Base-by-base conservation (phyloP, 2,329 filamentous ascomycete species). In the Aureobasidium sp. region DNA sequence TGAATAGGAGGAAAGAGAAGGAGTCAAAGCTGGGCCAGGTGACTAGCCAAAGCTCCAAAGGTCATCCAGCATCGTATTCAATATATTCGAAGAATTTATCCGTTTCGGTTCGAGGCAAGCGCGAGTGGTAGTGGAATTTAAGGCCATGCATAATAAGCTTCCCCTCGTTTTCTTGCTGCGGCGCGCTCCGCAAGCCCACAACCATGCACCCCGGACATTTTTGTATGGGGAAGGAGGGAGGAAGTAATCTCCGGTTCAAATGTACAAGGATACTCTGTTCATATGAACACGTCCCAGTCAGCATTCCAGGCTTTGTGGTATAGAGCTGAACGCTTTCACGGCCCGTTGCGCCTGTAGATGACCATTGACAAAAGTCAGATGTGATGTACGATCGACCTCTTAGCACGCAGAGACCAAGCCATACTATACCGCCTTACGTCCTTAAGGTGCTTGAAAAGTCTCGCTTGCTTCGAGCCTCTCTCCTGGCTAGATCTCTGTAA, bases 71-170 rank as follows among this genome's bases (percentile, higher is more conserved):
- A 32, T 16, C 41, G 30, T 34, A 48, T 35, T 17, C 12, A 48
- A 48, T 48, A 11, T 48, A 48, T 48, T 48, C 32, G 44, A 48
- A 14, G 24, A 16, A 29, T 48, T 48, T 48, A 37, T 21, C 44
- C 44, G 44, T 22, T 16, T 45, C 19, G 41, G 41, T 29, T 45
- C 27, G 6, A 24, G 19, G 34, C 27, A 19, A n/a, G 32, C 32
- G 27, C 21, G 4, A 21, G 21, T 25, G 32, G 32, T 48, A 11
- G 44, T 48, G 16, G 14, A 19, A 48, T 48, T 30, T 35, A 48
- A 48, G 44, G 30, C 32, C 44, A 37, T 38, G 30, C 44, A 48
- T 48, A n/a, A n/a, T n/a, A 48, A 37, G 44, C 44, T 48, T 48
- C 44, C 44, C 44, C 44, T 48, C 44, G 44, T 48, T 48, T 19